These are phyloP conservation scores for Neofusicoccum cordaticola DNA, from an alignment of 2,329 filamentous ascomycete species.

Conservation along the genomic window DNA sequence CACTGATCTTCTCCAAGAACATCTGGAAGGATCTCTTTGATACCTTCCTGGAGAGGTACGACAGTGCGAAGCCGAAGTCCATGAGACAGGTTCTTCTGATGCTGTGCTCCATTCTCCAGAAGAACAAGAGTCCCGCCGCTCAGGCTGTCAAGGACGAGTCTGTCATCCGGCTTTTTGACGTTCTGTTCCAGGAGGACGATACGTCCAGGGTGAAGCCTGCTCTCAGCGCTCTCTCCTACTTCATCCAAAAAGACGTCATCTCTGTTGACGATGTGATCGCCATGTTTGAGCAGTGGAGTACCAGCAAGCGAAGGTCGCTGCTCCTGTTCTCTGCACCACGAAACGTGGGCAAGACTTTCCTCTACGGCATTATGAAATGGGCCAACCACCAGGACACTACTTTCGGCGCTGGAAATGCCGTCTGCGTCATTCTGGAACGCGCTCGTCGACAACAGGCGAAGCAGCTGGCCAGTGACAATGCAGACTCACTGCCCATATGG, in stretches of 20 bases:
- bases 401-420: slow-evolving; percentile 37
- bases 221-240: slow-evolving; percentile 64
- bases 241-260: slow-evolving; percentile 61
- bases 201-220: slow-evolving; percentile 67
- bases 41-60: slow-evolving; percentile 43
- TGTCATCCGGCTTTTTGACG: slow-evolving; percentile 50
- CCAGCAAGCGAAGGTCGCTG: not conserved
- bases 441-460: slow-evolving; percentile 19
- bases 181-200: slow-evolving; percentile 59
- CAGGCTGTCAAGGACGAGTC: slow-evolving; percentile 20
- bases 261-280: slow-evolving; percentile 31
- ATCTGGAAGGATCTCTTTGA: slow-evolving; percentile 40
- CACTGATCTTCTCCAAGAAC: slow-evolving; percentile 32
- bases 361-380: slow-evolving; percentile 32
- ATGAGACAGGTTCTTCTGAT: slow-evolving; percentile 45
- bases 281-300: slow-evolving; percentile 4
- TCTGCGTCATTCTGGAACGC: slow-evolving; percentile 35
- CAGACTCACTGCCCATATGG: slow-evolving; percentile 33
- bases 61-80: slow-evolving; percentile 46
- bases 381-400: slow-evolving; percentile 40
- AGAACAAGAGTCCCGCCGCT: slow-evolving; percentile 21
- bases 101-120: slow-evolving; percentile 37
- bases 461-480: not conserved
- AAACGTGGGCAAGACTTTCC: slow-evolving; percentile 14
- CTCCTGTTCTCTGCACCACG: not conserved